Percentiles rank a stretch among this genome's conserved stretches.
Conservation (phyloP, 768 basidiomycete genomes). For the Tulasnella calospora region DNA sequence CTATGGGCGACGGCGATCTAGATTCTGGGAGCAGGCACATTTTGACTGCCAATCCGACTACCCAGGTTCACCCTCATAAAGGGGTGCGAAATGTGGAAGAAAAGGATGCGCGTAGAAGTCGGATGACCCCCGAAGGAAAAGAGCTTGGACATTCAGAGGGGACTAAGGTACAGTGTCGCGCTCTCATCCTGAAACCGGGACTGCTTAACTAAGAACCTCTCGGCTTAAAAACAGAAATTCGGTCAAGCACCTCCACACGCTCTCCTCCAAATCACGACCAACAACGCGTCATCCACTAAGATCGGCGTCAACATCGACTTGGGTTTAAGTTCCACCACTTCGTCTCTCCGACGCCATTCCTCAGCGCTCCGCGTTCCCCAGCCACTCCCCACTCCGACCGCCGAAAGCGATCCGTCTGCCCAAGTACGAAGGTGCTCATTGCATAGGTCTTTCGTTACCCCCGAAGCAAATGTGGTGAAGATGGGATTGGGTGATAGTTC, state of each 20-base stretch:
- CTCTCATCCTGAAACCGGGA: no score
- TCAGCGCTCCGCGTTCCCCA: background rate
- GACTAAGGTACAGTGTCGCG: slow-evolving; percentile 13
- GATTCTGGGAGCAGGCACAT: background rate
- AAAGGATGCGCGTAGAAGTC: background rate
- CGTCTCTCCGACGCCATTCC: background rate
- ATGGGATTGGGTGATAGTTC: background rate
- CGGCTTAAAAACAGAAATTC: background rate
- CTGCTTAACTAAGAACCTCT: no score
- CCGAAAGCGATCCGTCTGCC: background rate
- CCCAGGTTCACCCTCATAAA: no score
- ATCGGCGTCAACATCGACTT: background rate
- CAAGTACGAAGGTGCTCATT: background rate
- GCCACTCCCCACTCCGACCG: background rate
- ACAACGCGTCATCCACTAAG: background rate
- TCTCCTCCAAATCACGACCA: slow-evolving; percentile 13
- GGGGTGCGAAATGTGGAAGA: background rate
- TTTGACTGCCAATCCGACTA: background rate
- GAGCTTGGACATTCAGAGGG: slow-evolving; percentile 10
- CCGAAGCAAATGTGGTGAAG: background rate
- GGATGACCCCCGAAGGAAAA: background rate
- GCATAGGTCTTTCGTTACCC: background rate
- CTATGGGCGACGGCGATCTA: no score
- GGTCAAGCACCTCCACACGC: slow-evolving; percentile 14
- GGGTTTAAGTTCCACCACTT: background rate